Evolutionary conservation across 805 yeast species (phyloP).

Genomic region (Nakazawaea pomicola): DNA sequence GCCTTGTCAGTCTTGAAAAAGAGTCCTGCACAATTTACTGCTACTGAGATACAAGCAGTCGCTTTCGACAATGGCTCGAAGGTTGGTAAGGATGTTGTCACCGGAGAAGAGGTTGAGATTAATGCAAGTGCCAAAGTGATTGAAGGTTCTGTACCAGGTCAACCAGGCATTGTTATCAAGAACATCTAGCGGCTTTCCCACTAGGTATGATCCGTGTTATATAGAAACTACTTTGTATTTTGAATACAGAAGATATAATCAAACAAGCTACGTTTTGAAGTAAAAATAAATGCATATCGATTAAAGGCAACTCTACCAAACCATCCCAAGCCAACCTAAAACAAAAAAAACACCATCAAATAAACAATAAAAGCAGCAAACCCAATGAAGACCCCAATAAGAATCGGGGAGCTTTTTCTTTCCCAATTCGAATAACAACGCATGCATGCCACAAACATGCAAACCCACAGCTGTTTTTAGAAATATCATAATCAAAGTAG

Average conservation of each 20-base stretch:
- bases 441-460: neutral
- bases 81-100: constrained; percentile 57
- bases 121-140: constrained; percentile 61
- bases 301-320: no score
- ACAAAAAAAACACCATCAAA: no score
- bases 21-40: constrained; percentile 56
- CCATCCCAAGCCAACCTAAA: neutral
- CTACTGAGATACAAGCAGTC: constrained; percentile 55
- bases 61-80: constrained; percentile 58
- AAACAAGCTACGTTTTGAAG: neutral
- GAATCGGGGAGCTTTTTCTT: no score
- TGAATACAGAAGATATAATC: no score
- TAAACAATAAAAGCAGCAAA: no score
- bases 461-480: no score
- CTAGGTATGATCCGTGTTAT: constrained; percentile 15
- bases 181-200: constrained; percentile 39
- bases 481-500: no score
- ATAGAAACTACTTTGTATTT: no score
- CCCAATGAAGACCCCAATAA: no score
- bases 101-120: constrained; percentile 68
- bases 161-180: constrained; percentile 77
- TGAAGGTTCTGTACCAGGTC: constrained; percentile 87
- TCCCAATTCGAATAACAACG: no score
- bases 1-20: constrained; percentile 53
- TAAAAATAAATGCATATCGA: neutral